Conservation (phyloP, 140 eudicot species). For the Bidens hawaiensis region DNA sequence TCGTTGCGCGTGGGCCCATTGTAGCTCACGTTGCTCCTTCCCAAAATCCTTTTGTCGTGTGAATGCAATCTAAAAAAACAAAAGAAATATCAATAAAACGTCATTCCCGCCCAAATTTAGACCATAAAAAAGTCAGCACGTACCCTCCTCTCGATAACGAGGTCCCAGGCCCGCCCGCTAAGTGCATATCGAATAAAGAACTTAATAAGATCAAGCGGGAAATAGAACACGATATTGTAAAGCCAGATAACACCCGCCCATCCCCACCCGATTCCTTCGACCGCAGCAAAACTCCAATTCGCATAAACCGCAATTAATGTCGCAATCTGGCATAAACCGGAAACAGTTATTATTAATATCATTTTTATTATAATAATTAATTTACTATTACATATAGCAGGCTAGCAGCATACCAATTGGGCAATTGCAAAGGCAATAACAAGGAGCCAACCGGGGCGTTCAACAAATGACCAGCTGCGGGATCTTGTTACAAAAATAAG, state of each 20-base stretch:
- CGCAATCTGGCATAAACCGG: slow-evolving; percentile 51
- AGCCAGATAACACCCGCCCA: slow-evolving; percentile 99
- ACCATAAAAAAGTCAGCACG: not conserved
- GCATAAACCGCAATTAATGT: slow-evolving; percentile 95
- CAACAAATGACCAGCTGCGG: slow-evolving; percentile 92
- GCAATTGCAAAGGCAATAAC: slow-evolving; percentile 76
- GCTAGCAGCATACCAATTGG: slow-evolving; percentile 87
- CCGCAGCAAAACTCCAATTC: slow-evolving; percentile 93
- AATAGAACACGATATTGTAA: slow-evolving; percentile 62
- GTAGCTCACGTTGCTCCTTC: slow-evolving; percentile 91
- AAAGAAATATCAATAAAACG: not conserved
- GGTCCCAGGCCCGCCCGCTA: slow-evolving; percentile 98
- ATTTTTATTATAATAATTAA: no score
- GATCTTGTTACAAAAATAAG: slow-evolving; percentile 92
- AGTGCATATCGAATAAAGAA: slow-evolving; percentile 82
- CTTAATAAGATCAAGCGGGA: slow-evolving; percentile 87
- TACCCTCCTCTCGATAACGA: slow-evolving; percentile 96
- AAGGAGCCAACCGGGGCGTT: slow-evolving; percentile 89
- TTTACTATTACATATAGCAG: not conserved
- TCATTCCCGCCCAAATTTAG: not conserved
- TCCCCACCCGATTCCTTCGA: slow-evolving; percentile 99
- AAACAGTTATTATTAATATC: no score
- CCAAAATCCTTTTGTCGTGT: slow-evolving; percentile 96
- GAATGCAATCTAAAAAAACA: slow-evolving; percentile 69
- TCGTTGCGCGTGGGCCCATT: slow-evolving; percentile 99